Percentiles rank a stretch among this genome's conserved stretches.
phyloP scores from a whole-genome alignment of 192 early-diverging fungal species.

The Diversispora eburnea region DNA sequence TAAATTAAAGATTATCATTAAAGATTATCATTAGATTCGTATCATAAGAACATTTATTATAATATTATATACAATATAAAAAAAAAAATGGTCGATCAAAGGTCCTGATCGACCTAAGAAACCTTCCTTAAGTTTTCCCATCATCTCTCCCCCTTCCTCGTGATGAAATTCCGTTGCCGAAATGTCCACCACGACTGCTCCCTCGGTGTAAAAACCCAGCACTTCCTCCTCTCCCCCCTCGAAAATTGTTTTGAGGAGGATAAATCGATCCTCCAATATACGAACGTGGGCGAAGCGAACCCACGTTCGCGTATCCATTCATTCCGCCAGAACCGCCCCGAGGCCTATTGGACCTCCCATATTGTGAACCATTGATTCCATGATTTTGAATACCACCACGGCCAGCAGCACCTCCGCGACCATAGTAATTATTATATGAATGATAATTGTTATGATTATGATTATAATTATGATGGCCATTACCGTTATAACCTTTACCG shows the following conservation, averaged over 20 bases:
- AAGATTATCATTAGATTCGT: no score
- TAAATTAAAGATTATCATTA: no score
- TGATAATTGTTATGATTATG: background rate
- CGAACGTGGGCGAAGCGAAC: no score
- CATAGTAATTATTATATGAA: background rate
- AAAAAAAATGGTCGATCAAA: no score
- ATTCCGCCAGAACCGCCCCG: background rate
- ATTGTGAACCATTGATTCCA: background rate
- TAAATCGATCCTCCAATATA: background rate
- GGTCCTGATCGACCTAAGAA: no score
- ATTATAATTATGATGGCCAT: background rate
- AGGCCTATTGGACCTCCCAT: background rate
- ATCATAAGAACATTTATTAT: no score
- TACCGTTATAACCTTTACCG: no score
- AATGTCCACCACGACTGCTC: background rate
- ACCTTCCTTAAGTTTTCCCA: constrained; percentile 3
- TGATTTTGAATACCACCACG: background rate
- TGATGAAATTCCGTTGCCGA: background rate
- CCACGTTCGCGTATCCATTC: no score
- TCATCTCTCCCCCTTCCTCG: background rate
- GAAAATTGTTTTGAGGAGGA: background rate
- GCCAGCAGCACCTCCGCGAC: background rate
- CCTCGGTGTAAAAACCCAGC: background rate
- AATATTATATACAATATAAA: no score
- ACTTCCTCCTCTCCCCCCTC: background rate